Percentiles rank a stretch among this genome's conserved stretches.
Evolutionary conservation across 1,284 basidiomycete genomes (phyloP).

Genomic region (Apiotrichum akiyoshidainum): DNA sequence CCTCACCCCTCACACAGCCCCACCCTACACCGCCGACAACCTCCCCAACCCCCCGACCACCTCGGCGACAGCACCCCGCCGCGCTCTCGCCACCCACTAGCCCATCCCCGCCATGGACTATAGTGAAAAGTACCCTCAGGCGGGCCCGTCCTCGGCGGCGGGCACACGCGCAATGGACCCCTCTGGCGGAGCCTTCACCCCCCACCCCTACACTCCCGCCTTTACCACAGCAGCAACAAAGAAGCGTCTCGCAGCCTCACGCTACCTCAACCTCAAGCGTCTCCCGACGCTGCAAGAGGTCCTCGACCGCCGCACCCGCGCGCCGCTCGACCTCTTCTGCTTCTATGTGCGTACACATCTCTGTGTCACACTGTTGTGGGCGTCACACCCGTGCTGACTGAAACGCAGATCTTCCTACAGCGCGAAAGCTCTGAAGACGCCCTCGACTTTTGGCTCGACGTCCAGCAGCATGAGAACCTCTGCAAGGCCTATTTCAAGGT

Average conservation of each 20-base stretch:
- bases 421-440: constrained; percentile 92
- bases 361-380: neutral
- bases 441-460: constrained; percentile 97
- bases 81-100: neutral
- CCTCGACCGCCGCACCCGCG: constrained; percentile 77
- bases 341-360: constrained; percentile 73
- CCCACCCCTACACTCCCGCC: neutral
- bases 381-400: neutral
- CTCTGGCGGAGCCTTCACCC: neutral
- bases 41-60: neutral
- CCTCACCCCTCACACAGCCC: neutral
- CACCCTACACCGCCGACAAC: neutral
- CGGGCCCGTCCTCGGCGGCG: neutral
- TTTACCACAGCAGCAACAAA: neutral
- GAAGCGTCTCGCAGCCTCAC: constrained; percentile 36
- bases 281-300: constrained; percentile 69
- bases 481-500: constrained; percentile 95
- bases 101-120: neutral
- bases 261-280: constrained; percentile 47
- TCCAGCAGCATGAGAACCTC: constrained; percentile 97
- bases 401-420: constrained; percentile 66
- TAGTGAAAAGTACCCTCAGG: constrained; percentile 1
- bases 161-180: no score
- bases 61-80: neutral
- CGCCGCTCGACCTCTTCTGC: constrained; percentile 96